phyloP scores from a whole-genome alignment of 2,329 filamentous ascomycete species.

The Mollisiaceae sp. region DNA sequence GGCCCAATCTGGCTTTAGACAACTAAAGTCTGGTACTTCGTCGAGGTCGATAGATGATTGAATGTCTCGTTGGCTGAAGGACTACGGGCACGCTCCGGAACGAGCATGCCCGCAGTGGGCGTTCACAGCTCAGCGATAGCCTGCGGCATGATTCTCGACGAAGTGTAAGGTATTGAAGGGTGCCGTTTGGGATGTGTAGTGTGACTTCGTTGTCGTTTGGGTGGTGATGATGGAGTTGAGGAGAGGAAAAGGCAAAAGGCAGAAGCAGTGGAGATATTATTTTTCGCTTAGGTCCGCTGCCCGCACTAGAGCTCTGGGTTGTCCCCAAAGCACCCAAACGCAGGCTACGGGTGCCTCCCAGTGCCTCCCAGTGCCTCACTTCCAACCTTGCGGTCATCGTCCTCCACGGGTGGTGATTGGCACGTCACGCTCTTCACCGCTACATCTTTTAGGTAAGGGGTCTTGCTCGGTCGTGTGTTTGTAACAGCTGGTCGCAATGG shows the following conservation, averaged over 20 bases:
- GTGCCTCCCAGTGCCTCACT: too few species aligned
- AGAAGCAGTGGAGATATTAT: constrained; percentile 22
- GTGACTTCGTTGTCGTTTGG: constrained; percentile 71
- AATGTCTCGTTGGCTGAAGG: constrained; percentile 80
- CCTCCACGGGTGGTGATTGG: constrained; percentile 17
- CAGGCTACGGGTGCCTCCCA: background rate
- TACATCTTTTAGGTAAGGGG: constrained; percentile 20
- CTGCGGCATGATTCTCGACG: constrained; percentile 77
- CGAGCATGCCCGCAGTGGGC: constrained; percentile 73
- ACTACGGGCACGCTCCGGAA: constrained; percentile 69
- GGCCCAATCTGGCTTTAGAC: constrained; percentile 35
- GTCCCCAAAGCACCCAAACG: background rate
- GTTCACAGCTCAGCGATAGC: constrained; percentile 92
- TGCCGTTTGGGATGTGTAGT: constrained; percentile 46
- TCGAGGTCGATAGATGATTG: constrained; percentile 69
- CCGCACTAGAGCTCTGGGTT: constrained; percentile 12
- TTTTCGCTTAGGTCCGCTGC: constrained; percentile 31
- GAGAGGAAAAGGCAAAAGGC: constrained; percentile 35
- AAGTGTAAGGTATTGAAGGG: constrained; percentile 50
- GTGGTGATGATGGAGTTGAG: constrained; percentile 35
- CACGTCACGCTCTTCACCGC: constrained; percentile 19
- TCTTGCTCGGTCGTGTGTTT: constrained; percentile 3
- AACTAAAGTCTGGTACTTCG: constrained; percentile 64
- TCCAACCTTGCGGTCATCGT: constrained; percentile 15
- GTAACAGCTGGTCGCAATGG: constrained; percentile 10